Evolutionary conservation across 1,284 basidiomycete genomes (phyloP), one percentile per base, ranked within the genome.

Genomic region (Ustilago loliicola): DNA sequence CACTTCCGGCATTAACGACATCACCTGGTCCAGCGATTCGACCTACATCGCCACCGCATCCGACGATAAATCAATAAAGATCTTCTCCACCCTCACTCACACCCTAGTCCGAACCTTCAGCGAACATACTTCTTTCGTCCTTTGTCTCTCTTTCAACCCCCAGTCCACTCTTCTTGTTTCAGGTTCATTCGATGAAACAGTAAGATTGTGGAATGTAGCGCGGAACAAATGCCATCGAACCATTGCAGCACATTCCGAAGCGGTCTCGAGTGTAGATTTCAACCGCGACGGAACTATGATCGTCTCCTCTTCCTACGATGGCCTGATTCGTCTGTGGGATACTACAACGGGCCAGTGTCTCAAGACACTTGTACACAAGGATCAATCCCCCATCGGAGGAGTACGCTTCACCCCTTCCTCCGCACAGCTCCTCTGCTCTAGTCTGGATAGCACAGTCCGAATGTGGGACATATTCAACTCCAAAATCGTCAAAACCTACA

Each of bases 271-370:
- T 11, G 94, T 98, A 1, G 91, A 91, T 65, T 99, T 98, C 89
- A 98, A 94, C 87, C 90, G 92, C 61, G 96, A 99, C 81, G 97
- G 97, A 1, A 95, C 94, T 3, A 91, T 98, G 77, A 93, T 99
- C 45, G 93, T 95, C 2, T 96, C 94, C 8, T 94, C 93, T 76
- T 93, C 94, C 23, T 97, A 96, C 91, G 97, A 99, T 87, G 96
- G 96, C 1, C 88, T 98, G 55, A 96, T 99, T 11, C 76, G 85
- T 0, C 55, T 86, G 1, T 99, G 97, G 97, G 96, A 98, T 83
- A 92, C 94, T 0, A 92, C 94, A 62, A 96, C 95, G 0, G 97
- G 96, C 1, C 95, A 98, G 86, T 99, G 97, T 87, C 89, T 99
- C 48, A 98, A 96, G 87, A 99, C 97, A 4, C 87, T 99, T 29